Base-by-base conservation (phyloP, 331 rosid species). In the Ulmus americana region DNA sequence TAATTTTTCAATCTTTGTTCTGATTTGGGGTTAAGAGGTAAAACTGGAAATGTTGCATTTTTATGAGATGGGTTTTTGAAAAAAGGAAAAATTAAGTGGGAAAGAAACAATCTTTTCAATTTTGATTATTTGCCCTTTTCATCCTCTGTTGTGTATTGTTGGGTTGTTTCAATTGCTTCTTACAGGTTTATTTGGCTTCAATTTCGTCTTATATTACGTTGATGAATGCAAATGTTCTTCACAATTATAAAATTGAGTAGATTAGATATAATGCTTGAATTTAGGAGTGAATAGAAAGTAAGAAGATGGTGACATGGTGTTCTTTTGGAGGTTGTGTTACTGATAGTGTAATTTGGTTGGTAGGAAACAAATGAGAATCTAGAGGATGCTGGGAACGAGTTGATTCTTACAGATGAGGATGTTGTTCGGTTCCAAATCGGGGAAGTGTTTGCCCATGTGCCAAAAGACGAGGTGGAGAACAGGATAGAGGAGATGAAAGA, bases 341-440 rank as follows among this genome's bases (percentile, higher is more conserved):
- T 20, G 16, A 58, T 65, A 49, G 40, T 59, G 55, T 40, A 1
- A 48, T 44, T 63, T 71, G 5, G 4, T 2, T 65, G 54, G 5
- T 67, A 87, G 97, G 95, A 90, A 82, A 59, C 88, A 51, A 82
- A 82, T 63, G 91, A 90, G 4, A 90, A 85, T 79, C 81, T 87
- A 38, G 97, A 90, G 73, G 95, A 90, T 79, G 95, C 97, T 0
- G 63, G 94, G 84, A 80, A 78, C 16, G 97, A 90, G 76, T 70
- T 90, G 87, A 83, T 90, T 79, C 94, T 90, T 60, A 77, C 87
- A 10, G 97, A 90, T 41, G 97, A 90, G 71, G 97, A 90, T 39
- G 75, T 80, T 45, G 83, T 87, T 70, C 81, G 95, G 28, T 85
- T 85, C 79, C 95, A 90, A 74, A 79, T 90, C 35, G 95, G 97